A percentile compares a stretch with the other conserved stretches of the same genome.
These are phyloP conservation scores for Lactarius psammicola DNA, from an alignment of 768 basidiomycete species.

Conservation along the genomic window DNA sequence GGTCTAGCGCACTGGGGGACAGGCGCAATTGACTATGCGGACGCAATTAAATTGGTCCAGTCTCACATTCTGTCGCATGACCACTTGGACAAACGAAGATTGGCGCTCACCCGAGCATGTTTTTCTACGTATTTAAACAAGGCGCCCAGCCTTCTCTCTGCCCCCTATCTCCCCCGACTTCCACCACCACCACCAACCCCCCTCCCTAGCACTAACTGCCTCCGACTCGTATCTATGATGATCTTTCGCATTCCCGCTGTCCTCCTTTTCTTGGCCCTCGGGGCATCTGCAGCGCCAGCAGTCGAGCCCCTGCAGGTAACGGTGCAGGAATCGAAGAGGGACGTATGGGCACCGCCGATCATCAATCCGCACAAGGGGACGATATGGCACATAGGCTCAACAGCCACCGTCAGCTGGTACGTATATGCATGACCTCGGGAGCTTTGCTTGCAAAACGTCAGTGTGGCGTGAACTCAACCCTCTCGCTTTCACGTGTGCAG, in stretches of 20 bases:
- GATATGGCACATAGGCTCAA: slow-evolving; percentile 51
- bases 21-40: not conserved
- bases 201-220: not conserved
- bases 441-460: not conserved
- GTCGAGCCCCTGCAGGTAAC: not conserved
- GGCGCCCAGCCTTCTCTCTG: not conserved
- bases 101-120: not conserved
- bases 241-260: not conserved
- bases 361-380: slow-evolving; percentile 45
- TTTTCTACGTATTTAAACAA: not conserved
- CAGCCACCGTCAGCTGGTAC: slow-evolving; percentile 54
- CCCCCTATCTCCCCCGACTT: not conserved
- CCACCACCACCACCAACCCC: not conserved
- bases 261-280: not conserved
- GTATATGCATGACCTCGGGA: slow-evolving; percentile 20
- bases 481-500: slow-evolving; percentile 34
- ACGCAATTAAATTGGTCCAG: not conserved
- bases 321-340: slow-evolving; percentile 5
- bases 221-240: not conserved
- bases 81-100: not conserved
- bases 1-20: not conserved
- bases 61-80: not conserved
- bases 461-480: not conserved
- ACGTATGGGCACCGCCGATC: slow-evolving; percentile 53
- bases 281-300: slow-evolving; percentile 6